Evolutionary conservation across 2,329 filamentous ascomycete species (phyloP).

Genomic region (Fusarium subtropicale): DNA sequence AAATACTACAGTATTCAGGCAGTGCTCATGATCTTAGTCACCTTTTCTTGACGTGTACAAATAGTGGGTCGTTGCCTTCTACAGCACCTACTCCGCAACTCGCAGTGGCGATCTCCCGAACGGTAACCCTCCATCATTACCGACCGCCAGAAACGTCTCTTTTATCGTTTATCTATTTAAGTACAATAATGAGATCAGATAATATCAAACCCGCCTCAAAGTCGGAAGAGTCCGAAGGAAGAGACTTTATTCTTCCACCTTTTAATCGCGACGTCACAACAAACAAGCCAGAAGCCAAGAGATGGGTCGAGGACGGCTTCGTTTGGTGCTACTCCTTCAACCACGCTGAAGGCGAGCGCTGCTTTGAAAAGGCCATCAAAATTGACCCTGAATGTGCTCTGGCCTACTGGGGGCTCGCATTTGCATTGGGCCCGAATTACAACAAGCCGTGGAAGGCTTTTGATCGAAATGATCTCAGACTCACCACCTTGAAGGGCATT

Average conservation of each 20-base stretch:
- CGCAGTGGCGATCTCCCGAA: slow-evolving; percentile 31
- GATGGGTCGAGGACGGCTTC: slow-evolving; percentile 75
- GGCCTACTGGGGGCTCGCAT: slow-evolving; percentile 76
- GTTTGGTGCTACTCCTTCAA: slow-evolving; percentile 79
- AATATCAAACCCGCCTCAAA: slow-evolving; percentile 8
- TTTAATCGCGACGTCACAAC: slow-evolving; percentile 63
- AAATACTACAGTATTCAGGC: too few relatives aligned
- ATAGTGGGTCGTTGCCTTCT: slow-evolving; percentile 24
- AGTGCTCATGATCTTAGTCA: neutral
- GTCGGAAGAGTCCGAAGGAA: slow-evolving; percentile 1
- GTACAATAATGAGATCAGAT: neutral
- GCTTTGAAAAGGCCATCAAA: slow-evolving; percentile 68
- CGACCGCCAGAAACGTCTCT: neutral
- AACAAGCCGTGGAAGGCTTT: slow-evolving; percentile 73
- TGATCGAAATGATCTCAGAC: slow-evolving; percentile 39
- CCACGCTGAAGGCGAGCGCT: slow-evolving; percentile 72
- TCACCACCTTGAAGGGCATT: slow-evolving; percentile 30
- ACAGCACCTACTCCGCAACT: slow-evolving; percentile 21
- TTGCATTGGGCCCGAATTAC: slow-evolving; percentile 76
- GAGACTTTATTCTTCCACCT: slow-evolving; percentile 42
- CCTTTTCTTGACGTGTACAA: slow-evolving; percentile 8
- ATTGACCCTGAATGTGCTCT: slow-evolving; percentile 67
- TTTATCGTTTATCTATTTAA: neutral
- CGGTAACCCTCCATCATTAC: slow-evolving; percentile 5
- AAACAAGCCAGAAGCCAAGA: slow-evolving; percentile 61